Conservation (phyloP, 2,329 filamentous ascomycete genomes). For the Ceratocystis cacaofunesta region DNA sequence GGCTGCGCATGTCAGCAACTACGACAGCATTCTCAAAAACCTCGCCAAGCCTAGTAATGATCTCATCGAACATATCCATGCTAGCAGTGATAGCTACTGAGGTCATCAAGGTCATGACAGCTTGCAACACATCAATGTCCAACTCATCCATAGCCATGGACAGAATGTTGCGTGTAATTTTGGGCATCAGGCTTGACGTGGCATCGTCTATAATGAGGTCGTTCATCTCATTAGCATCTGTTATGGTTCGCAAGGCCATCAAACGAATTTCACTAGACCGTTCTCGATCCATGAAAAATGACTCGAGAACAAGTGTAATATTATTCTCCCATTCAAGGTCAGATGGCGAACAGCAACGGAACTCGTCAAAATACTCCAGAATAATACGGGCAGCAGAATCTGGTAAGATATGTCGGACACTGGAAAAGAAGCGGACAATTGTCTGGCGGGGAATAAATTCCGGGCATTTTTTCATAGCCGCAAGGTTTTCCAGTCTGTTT, state of each 20-base stretch:
- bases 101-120: conserved; percentile 49
- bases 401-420: conserved; percentile 45
- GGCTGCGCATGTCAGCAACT: conserved; percentile 3
- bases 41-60: conserved; percentile 23
- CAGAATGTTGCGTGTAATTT: conserved; percentile 47
- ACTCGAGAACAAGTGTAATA: conserved; percentile 42
- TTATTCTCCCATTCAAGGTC: conserved; percentile 54
- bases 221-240: conserved; percentile 43
- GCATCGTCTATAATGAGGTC: conserved; percentile 44
- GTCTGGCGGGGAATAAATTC: conserved; percentile 50
- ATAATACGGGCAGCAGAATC: conserved; percentile 50
- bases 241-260: conserved; percentile 45
- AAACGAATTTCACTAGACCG: conserved; percentile 49
- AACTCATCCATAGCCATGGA: conserved; percentile 46
- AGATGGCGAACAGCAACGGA: conserved; percentile 56
- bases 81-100: conserved; percentile 48
- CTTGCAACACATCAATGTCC: conserved; percentile 49
- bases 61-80: conserved; percentile 42
- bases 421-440: conserved; percentile 51
- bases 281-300: conserved; percentile 47
- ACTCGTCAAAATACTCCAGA: conserved; percentile 52
- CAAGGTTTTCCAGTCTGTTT: conserved; percentile 34
- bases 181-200: conserved; percentile 40
- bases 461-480: conserved; percentile 29
- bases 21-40: conserved; percentile 15